Evolutionary conservation across 1,284 basidiomycete genomes (phyloP).

Genomic region (Gastroboletus turbinatus): DNA sequence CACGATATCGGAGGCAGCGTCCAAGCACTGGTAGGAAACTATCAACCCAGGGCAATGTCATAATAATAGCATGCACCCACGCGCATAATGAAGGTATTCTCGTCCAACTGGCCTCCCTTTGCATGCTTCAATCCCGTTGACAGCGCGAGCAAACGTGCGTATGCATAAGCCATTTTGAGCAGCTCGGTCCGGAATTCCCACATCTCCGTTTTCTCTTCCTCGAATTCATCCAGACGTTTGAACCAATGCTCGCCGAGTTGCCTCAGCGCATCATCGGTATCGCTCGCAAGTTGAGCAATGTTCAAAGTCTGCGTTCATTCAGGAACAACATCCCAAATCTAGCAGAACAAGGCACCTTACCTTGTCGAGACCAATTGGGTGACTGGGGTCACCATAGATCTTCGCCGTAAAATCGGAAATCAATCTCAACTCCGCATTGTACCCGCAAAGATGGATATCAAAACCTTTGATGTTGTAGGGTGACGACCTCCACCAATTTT

Average conservation of each 20-base stretch:
- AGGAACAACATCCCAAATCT: background rate
- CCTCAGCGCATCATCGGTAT: slow-evolving; percentile 64
- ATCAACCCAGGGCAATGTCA: background rate
- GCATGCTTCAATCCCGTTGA: slow-evolving; percentile 79
- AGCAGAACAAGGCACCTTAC: slow-evolving; percentile 33
- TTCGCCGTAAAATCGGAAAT: slow-evolving; percentile 59
- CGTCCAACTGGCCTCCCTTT: slow-evolving; percentile 55
- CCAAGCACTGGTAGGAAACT: slow-evolving; percentile 18
- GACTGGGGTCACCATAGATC: slow-evolving; percentile 71
- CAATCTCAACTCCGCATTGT: slow-evolving; percentile 68
- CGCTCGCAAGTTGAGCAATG: slow-evolving; percentile 60
- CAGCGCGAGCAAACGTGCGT: slow-evolving; percentile 64
- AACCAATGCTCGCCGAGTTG: slow-evolving; percentile 57
- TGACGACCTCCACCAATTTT: slow-evolving; percentile 72
- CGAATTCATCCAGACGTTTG: slow-evolving; percentile 46
- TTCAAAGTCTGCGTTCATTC: slow-evolving; percentile 46
- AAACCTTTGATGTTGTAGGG: slow-evolving; percentile 66
- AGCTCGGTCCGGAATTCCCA: slow-evolving; percentile 63
- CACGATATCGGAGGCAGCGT: slow-evolving; percentile 50
- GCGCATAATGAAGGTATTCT: slow-evolving; percentile 64
- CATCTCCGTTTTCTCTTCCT: slow-evolving; percentile 48
- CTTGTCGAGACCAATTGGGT: slow-evolving; percentile 73
- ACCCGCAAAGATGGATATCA: slow-evolving; percentile 74
- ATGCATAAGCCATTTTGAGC: slow-evolving; percentile 64
- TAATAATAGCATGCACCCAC: slow-evolving; percentile 42